Evolutionary conservation across 2,329 filamentous ascomycete species (phyloP).

Genomic region (Zopfia rhizophila): DNA sequence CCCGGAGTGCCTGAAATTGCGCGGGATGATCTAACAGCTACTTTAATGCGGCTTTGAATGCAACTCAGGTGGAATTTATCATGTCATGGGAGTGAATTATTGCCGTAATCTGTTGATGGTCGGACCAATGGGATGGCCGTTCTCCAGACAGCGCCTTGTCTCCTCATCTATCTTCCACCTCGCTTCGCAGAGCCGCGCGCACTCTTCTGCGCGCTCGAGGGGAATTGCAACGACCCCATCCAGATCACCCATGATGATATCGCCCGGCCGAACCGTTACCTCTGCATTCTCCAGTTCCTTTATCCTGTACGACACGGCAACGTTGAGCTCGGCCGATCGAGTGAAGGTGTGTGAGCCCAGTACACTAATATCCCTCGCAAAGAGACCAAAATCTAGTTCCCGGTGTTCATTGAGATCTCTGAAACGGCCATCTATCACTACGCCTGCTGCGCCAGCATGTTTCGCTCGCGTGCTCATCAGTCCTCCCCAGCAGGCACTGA

Average conservation of each 20-base stretch:
- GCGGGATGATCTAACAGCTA: too few species aligned
- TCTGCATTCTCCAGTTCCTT: slow-evolving; percentile 8
- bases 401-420: slow-evolving; percentile 66
- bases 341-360: slow-evolving; percentile 17
- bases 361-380: slow-evolving; percentile 12
- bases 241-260: slow-evolving; percentile 16
- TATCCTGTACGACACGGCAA: slow-evolving; percentile 10
- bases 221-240: slow-evolving; percentile 18
- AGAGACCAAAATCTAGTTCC: slow-evolving; percentile 44
- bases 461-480: slow-evolving; percentile 64
- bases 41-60: too few species aligned
- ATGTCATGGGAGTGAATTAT: too few species aligned
- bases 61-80: too few species aligned
- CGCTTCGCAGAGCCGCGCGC: slow-evolving; percentile 10
- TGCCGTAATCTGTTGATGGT: slow-evolving; percentile 11
- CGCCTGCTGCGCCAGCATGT: slow-evolving; percentile 58
- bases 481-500: slow-evolving; percentile 66
- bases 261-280: slow-evolving; percentile 7
- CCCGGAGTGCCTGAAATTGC: too few species aligned
- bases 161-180: slow-evolving; percentile 18
- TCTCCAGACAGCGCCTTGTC: slow-evolving; percentile 9
- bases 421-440: slow-evolving; percentile 64
- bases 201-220: slow-evolving; percentile 10
- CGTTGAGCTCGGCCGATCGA: slow-evolving; percentile 13
- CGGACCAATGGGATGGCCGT: slow-evolving; percentile 17